These are phyloP conservation scores for Kickxella alabastrina DNA, from an alignment of 192 early-diverging fungal species.

Conservation along the genomic window DNA sequence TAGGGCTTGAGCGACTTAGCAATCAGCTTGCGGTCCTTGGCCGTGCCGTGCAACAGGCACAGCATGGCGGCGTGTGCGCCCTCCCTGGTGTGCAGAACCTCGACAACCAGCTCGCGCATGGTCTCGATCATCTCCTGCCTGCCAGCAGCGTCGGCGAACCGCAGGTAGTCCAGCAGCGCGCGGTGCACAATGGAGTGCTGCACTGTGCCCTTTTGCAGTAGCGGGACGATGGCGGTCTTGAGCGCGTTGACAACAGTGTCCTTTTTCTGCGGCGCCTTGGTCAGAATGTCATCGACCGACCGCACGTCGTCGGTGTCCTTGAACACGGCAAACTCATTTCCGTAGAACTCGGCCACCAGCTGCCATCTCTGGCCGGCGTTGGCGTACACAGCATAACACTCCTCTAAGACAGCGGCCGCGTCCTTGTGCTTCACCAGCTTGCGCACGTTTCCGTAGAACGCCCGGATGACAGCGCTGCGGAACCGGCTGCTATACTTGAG, in stretches of 20 bases:
- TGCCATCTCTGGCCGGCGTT: conserved; percentile 67
- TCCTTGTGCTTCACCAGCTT: conserved; percentile 86
- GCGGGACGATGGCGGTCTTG: conserved; percentile 58
- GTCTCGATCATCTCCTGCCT: conserved; percentile 67
- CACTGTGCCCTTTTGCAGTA: conserved; percentile 80
- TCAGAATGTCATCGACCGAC: conserved; percentile 55
- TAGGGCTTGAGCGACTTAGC: conserved; percentile 81
- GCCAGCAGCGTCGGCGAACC: conserved; percentile 57
- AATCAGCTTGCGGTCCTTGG: conserved; percentile 91
- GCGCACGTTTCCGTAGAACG: conserved; percentile 78
- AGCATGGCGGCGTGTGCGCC: conserved; percentile 84
- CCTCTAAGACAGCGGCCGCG: conserved; percentile 81
- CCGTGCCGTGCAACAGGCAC: conserved; percentile 68
- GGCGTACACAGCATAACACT: conserved; percentile 75
- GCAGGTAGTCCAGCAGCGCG: conserved; percentile 80
- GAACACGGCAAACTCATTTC: conserved; percentile 85
- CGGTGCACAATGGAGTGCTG: conserved; percentile 81
- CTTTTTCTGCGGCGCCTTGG: conserved; percentile 28
- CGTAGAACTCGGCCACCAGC: conserved; percentile 90
- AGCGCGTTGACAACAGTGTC: conserved; percentile 65
- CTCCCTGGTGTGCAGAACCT: conserved; percentile 90
- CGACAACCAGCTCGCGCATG: conserved; percentile 76
- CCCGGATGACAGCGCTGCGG: conserved; percentile 66
- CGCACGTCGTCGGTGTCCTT: conserved; percentile 51
- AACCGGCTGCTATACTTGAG: conserved; percentile 77